Evolutionary conservation across 2,329 filamentous ascomycete genomes (phyloP).

Genomic region (Cephalotrichum gorgonifer): DNA sequence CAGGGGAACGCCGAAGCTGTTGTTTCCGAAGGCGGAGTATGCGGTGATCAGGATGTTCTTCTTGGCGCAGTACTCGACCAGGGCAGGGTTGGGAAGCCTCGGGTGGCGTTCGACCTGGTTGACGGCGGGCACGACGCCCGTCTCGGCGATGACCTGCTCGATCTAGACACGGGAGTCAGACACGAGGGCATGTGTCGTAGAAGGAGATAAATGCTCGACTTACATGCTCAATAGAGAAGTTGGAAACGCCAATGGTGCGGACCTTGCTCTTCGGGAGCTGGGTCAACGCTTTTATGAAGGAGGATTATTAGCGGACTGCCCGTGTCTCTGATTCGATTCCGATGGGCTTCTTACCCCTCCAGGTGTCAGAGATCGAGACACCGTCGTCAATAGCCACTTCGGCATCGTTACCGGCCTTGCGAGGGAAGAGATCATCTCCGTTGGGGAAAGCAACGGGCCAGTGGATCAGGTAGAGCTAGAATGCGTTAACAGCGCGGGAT

Average conservation of each 20-base stretch:
- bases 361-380: conserved; percentile 30
- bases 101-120: conserved; percentile 64
- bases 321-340: background rate
- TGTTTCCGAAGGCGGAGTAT: conserved; percentile 48
- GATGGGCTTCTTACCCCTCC: conserved; percentile 22
- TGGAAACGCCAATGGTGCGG: conserved; percentile 61
- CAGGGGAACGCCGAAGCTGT: conserved; percentile 31
- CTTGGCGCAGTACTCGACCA: conserved; percentile 48
- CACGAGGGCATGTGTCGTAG: background rate
- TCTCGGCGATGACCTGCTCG: conserved; percentile 44
- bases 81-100: conserved; percentile 45
- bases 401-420: conserved; percentile 20
- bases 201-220: background rate
- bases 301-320: background rate
- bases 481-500: background rate
- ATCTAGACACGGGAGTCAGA: conserved; percentile 18
- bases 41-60: conserved; percentile 59
- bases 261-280: conserved; percentile 51
- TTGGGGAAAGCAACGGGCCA: conserved; percentile 43
- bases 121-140: conserved; percentile 47
- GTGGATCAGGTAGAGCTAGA: conserved; percentile 49
- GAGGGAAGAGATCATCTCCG: conserved; percentile 33
- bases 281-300: conserved; percentile 29
- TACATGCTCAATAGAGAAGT: conserved; percentile 51
- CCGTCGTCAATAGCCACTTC: conserved; percentile 30